Evolutionary conservation across 495 filamentous ascomycete genomes (phyloP), one percentile per base, ranked within the genome.

Genomic region (Viridothelium virens): DNA sequence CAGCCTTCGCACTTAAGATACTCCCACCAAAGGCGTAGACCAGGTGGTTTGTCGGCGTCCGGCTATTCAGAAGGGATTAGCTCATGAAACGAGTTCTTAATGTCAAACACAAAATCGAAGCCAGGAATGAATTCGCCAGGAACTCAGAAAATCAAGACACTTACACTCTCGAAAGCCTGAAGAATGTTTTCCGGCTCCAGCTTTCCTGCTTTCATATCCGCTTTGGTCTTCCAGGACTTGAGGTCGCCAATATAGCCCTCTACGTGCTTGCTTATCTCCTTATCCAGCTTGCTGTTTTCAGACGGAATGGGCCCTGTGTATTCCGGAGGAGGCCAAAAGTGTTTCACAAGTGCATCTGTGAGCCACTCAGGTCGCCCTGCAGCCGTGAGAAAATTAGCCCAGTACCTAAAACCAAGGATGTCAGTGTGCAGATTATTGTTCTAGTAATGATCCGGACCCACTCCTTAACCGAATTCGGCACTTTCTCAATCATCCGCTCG

Each of bases 21-120:
- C 69, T 78, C 76, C 73, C 73, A 77, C 72, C 72, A 77, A 38
- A 78, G 62, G 25, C 74, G 65, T 33, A 78, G 65, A 5, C 71
- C 74, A 0, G 73, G 69, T 31, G 70, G 68, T 18, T 71, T 68
- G 48, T 70, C 73, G 6, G 70, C 69, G 68, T 77, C 75, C 16
- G 72, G 71, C 68, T 72, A 18, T 59, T 9, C 7, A 36, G 5
- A 12, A 5, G 16, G 14, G 5, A 18, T 53, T 18, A 53, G 48
- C 5, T 53, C 25, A 14, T 53, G 10, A 53, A 14, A 5, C 16
- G 48, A 53, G 16, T 25, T 25, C 25, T 25, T 25, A 25, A 25
- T 25, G 25, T 25, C 25, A 25, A 25, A 25, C 25, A 25, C 25
- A 25, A 25, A 25, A 25, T 25, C 25, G 25, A 25, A 25, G 25